These are phyloP conservation scores for Leccinum disarticulatum DNA, from an alignment of 768 basidiomycete species.

Conservation along the genomic window DNA sequence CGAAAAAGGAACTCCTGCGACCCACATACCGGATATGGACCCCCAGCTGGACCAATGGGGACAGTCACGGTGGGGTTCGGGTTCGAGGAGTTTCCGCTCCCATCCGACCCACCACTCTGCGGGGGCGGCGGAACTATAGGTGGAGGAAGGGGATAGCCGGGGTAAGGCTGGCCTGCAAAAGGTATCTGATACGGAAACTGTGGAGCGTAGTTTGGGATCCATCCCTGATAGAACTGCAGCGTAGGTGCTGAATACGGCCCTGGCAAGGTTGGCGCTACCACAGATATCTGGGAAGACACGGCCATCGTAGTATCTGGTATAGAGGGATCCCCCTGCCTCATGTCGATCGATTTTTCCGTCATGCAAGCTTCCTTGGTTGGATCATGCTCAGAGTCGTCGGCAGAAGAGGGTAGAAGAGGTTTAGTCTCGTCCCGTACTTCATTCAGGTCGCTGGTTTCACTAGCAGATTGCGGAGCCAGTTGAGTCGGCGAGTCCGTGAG, in stretches of 20 bases:
- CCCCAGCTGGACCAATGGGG: conserved; percentile 39
- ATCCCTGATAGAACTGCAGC: conserved; percentile 50
- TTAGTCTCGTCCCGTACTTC: conserved; percentile 18
- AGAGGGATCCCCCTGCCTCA: conserved; percentile 25
- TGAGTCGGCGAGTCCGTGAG: conserved; percentile 9
- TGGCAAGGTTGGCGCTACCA: conserved; percentile 16
- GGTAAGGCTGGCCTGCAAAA: conserved; percentile 44
- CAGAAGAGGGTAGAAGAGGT: not conserved
- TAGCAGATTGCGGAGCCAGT: not conserved
- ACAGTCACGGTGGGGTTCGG: conserved; percentile 23
- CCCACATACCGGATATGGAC: conserved; percentile 48
- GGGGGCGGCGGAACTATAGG: conserved; percentile 25
- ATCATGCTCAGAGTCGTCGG: conserved; percentile 3
- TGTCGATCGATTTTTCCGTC: conserved; percentile 21
- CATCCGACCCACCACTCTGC: conserved; percentile 39
- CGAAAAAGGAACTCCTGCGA: not conserved
- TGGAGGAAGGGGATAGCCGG: conserved; percentile 43
- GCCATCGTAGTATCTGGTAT: conserved; percentile 3
- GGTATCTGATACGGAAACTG: conserved; percentile 53
- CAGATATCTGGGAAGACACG: conserved; percentile 29
- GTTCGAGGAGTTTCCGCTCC: conserved; percentile 32
- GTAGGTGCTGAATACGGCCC: conserved; percentile 40
- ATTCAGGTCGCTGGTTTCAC: conserved; percentile 16
- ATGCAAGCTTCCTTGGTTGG: conserved; percentile 5
- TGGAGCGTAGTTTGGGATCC: conserved; percentile 54